Evolutionary conservation across 176 grass and related monocot genomes (phyloP), one percentile per base, ranked within the genome.

Genomic region (Tuctoria greenei): DNA sequence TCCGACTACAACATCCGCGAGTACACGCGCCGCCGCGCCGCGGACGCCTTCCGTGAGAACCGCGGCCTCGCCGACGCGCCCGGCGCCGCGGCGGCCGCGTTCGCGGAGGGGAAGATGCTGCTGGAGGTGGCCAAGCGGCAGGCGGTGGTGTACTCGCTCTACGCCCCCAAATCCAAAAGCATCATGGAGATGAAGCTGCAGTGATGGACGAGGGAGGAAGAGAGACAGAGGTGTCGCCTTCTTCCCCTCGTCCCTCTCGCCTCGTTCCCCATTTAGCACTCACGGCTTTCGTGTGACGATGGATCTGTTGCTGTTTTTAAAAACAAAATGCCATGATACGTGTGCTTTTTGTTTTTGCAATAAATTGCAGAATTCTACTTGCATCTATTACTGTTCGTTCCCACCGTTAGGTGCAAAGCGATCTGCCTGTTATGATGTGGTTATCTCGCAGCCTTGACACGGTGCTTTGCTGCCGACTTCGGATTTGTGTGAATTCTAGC

Each of bases 1-100:
- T 79, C 81, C 12, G 89, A 94, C 85, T 98, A 98, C 91, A 98
- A 98, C 86, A 66, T 98, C 24, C 75, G 91, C 50, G 95, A 98
- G 84, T 92, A 98, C 82, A 76, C 86, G 25, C 79, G 73, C n/a
- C 73, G 89, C 54, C 77, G 95, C 17, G 81, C 85, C 16, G 51
- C 77, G 24, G 89, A 94, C 37, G 89, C 83, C 55, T 92, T 98
- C 84, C 82, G 89, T 56, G 86, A 98, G 35, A 88, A 90, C 84
- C 58, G 85, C 44, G 70, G 45, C 61, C 82, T 98, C 24, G 20
- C 79, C 5, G 88, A 89, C 60, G 72, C 69, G 18, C 75, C 82
- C 28, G 77, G 79, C 18, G 14, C 84, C 3, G 86, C 84, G 4
- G 79, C 84, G 21, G 84, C n/a, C n/a, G n/a, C 79, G 27, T 92